Evolutionary conservation across 2,329 filamentous ascomycete species (phyloP), one percentile per base, ranked within the genome.

Genomic region (Phialophora tarda): DNA sequence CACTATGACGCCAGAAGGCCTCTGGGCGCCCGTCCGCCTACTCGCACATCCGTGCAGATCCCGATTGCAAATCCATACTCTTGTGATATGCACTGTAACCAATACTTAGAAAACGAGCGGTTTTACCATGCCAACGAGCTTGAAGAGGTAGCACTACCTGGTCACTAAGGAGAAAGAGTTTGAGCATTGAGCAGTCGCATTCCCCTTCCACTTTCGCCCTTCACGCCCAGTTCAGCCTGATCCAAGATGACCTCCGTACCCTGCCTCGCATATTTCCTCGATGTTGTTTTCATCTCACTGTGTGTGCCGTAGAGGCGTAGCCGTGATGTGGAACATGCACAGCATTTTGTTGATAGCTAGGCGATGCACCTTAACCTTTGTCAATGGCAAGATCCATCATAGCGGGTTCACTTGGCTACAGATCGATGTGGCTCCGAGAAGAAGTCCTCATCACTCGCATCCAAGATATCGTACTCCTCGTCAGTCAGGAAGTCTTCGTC

Each of bases 381-480:
- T 50, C 26, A 26, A 28, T 12, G 12, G 7, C 11, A 44, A n/a
- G 21, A 62, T 17, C 30, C 38, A n/a, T 44, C 6, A 28, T 56
- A 21, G 30, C 14, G n/a, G 23, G 14, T 23, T 65, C 63, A 71
- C 64, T 72, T 72, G 57, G 26, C 47, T 17, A 44, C 44, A 38
- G 70, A 64, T 34, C 70, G 73, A 30, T 72, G 70, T 54, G 70
- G 68, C 60, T 86, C 86, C 68, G 84, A 84, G 59, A 87, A 77
- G 71, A 86, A 90, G 77, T 98, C 94, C 78, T 96, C 91, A 72
- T 98, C 94, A 66, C 92, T 96, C 51, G 93, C 94, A 81, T 97
- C 93, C 54, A 98, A 87, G 71, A 98, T 93, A 75, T 99, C 95
- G 78, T 98, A 99, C 81, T 99, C 95, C 78, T 98, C 95, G 71